Conservation (phyloP, 352 stramenopile species). For the Globisporangium megalacanthum region DNA sequence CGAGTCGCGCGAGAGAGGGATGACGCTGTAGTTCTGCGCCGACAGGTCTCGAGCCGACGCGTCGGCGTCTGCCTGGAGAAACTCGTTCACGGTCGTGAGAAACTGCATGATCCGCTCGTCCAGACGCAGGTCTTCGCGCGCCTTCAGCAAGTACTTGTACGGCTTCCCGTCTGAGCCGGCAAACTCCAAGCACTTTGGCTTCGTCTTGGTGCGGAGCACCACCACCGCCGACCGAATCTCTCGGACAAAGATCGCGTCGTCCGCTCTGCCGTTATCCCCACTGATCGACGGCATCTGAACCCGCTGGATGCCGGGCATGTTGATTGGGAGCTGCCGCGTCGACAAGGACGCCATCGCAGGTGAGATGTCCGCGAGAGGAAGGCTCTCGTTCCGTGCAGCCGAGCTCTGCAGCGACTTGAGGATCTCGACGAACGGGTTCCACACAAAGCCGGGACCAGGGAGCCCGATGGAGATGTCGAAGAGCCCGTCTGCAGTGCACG, state of each 20-base stretch:
- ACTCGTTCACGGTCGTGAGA: conserved; percentile 62
- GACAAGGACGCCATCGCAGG: conserved; percentile 44
- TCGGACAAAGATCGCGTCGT: conserved; percentile 31
- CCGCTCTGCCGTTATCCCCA: too few relatives aligned
- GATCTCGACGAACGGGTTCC: conserved; percentile 73
- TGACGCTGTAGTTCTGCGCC: conserved; percentile 70
- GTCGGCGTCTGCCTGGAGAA: conserved; percentile 46
- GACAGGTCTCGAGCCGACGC: conserved; percentile 36
- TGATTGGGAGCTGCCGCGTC: conserved; percentile 28
- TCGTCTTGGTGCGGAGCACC: conserved; percentile 78
- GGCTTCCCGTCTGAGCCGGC: conserved; percentile 62
- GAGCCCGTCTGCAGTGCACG: conserved; percentile 25
- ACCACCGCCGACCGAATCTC: conserved; percentile 30
- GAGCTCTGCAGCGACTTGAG: conserved; percentile 48
- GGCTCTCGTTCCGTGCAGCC: conserved; percentile 35
- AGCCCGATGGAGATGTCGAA: conserved; percentile 3
- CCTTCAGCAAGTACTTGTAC: conserved; percentile 85
- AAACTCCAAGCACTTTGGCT: conserved; percentile 81
- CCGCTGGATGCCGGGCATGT: conserved; percentile 44
- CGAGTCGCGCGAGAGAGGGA: conserved; percentile 71
- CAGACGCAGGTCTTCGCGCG: conserved; percentile 82
- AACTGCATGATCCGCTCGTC: conserved; percentile 91
- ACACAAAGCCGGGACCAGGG: conserved; percentile 26
- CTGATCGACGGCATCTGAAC: too few relatives aligned
- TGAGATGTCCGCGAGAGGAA: conserved; percentile 71